These are phyloP conservation scores for Ramaria sp. DNA, from an alignment of 768 basidiomycete species.

Conservation along the genomic window DNA sequence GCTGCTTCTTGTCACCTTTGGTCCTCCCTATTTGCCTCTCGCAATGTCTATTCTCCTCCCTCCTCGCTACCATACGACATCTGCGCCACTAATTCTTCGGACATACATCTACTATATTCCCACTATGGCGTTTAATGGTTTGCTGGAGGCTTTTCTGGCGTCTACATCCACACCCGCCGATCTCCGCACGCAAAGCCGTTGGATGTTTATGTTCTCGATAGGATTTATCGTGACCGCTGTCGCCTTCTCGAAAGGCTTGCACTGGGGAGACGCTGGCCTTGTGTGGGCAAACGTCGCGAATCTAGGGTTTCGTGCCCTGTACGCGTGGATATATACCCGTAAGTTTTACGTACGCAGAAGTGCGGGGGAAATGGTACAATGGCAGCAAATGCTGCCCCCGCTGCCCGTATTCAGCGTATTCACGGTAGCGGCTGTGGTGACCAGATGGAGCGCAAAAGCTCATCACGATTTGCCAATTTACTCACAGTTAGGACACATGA, in stretches of 20 bases:
- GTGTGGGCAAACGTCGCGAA: conserved; percentile 72
- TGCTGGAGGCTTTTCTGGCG: conserved; percentile 83
- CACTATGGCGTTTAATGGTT: conserved; percentile 80
- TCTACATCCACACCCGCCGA: conserved; percentile 61
- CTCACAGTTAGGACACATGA: conserved; percentile 4
- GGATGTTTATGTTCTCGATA: conserved; percentile 71
- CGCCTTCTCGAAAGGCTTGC: conserved; percentile 28
- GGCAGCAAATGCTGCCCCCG: conserved; percentile 13
- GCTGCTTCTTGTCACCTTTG: conserved; percentile 63
- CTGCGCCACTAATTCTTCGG: conserved; percentile 65
- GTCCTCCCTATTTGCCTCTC: conserved; percentile 62
- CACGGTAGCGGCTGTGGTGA: background rate
- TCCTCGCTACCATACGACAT: conserved; percentile 41
- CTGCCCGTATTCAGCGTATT: conserved; percentile 1
- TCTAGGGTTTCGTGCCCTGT: conserved; percentile 49
- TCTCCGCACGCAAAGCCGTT: conserved; percentile 60
- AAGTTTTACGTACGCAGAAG: conserved; percentile 32
- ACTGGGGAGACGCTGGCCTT: conserved; percentile 54
- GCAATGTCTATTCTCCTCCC: conserved; percentile 60
- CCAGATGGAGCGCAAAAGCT: conserved; percentile 3
- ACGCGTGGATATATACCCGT: conserved; percentile 40
- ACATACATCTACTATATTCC: conserved; percentile 89
- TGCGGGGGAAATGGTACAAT: conserved; percentile 7
- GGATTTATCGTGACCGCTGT: conserved; percentile 51
- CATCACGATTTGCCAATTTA: background rate